These are phyloP conservation scores for Pythium insidiosum DNA, from an alignment of 352 stramenopile species.

Conservation along the genomic window DNA sequence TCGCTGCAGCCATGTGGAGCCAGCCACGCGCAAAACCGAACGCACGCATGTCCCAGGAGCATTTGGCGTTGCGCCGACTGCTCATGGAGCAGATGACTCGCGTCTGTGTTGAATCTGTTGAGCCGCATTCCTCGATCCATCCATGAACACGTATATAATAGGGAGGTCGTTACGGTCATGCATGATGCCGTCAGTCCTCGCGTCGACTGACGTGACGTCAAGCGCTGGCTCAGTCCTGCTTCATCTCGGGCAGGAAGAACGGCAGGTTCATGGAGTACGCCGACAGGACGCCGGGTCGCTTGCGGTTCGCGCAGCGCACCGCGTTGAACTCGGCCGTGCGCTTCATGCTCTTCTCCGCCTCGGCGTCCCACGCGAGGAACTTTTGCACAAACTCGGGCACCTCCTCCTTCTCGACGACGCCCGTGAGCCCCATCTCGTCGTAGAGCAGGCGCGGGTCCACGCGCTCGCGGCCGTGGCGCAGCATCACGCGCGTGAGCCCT, in stretches of 20 bases:
- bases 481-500: conserved; percentile 48
- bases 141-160: too few relatives aligned
- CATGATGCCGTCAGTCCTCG: not conserved
- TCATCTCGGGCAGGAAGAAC: conserved; percentile 21
- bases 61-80: too few relatives aligned
- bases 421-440: conserved; percentile 40
- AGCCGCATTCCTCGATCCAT: too few relatives aligned
- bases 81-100: too few relatives aligned
- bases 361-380: conserved; percentile 52
- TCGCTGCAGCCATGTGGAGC: too few relatives aligned
- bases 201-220: not conserved
- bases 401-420: conserved; percentile 25
- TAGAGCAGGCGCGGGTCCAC: conserved; percentile 45
- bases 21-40: too few relatives aligned
- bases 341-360: conserved; percentile 53
- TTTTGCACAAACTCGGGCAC: conserved; percentile 38
- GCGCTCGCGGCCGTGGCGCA: conserved; percentile 40
- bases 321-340: conserved; percentile 24
- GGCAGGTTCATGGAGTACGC: conserved; percentile 65
- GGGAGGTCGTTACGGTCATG: not conserved
- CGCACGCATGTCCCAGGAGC: too few relatives aligned
- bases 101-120: too few relatives aligned
- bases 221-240: conserved; percentile 8
- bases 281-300: conserved; percentile 29
- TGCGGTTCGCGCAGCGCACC: conserved; percentile 15